These are phyloP conservation scores for Aureobasidium sp. DNA, from an alignment of 2,329 filamentous ascomycete species.

Conservation along the genomic window DNA sequence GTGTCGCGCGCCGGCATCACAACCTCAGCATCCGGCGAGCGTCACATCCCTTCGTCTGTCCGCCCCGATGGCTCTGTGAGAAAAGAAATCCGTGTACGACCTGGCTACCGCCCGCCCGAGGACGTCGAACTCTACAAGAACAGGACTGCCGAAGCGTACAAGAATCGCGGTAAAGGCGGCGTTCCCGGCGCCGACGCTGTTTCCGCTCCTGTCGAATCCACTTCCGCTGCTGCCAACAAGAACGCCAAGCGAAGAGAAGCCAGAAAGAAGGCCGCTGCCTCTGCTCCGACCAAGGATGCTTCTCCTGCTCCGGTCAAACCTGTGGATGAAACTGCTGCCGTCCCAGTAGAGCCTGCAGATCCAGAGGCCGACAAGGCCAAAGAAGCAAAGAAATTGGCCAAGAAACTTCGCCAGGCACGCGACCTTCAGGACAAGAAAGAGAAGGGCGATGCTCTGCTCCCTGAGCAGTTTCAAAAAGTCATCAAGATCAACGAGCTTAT, in stretches of 20 bases:
- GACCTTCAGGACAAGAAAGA: conserved; percentile 90
- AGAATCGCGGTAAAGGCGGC: conserved; percentile 61
- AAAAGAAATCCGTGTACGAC: conserved; percentile 87
- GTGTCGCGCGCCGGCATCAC: conserved; percentile 59
- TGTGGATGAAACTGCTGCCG: conserved; percentile 16
- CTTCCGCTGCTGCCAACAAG: conserved; percentile 59
- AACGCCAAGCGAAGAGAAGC: conserved; percentile 75
- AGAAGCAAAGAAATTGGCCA: conserved; percentile 82
- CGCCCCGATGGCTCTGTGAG: conserved; percentile 86
- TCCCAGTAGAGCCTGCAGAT: conserved; percentile 48
- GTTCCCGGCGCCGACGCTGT: conserved; percentile 64
- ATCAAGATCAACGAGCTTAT: conserved; percentile 95
- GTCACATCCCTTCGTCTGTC: conserved; percentile 80
- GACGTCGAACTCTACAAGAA: conserved; percentile 97
- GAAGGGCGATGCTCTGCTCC: conserved; percentile 71
- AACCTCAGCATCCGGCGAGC: conserved; percentile 67
- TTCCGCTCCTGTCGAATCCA: conserved; percentile 36
- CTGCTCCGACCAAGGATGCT: conserved; percentile 19
- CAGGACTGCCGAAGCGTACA: conserved; percentile 76
- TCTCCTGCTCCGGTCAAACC: conserved; percentile 22
- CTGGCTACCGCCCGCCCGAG: conserved; percentile 88
- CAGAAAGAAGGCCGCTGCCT: conserved; percentile 52
- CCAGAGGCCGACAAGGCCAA: conserved; percentile 78
- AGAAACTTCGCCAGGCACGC: conserved; percentile 89
- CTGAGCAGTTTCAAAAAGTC: conserved; percentile 94